Base-by-base conservation (phyloP, 2,329 filamentous ascomycete species). In the Penicillium verrucosum region DNA sequence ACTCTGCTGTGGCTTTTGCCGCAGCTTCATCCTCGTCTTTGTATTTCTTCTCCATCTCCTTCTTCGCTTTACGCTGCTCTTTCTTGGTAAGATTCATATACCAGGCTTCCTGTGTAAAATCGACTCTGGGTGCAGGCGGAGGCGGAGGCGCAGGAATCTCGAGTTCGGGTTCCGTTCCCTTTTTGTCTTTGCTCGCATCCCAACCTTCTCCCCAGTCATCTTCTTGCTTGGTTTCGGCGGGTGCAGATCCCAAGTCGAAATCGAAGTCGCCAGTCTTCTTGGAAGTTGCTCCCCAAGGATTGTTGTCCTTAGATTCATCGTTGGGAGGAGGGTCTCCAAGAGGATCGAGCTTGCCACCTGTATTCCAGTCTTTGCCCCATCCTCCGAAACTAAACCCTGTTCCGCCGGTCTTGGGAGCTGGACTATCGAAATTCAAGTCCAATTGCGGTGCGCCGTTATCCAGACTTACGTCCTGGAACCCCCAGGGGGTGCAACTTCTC, bases 401-500 rank as follows among this genome's bases (percentile, higher is more conserved):
- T 4, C 72, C 70, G 25, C 76, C 73, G n/a, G 69, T 68, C 34
- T 74, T 74, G 25, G 70, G 68, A 27, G 69, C 73, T n/a, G 76
- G 70, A 48, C 78, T 76, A 62, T 80, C 81, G 64, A 85, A 80
- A 58, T 78, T 81, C 14, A 85, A 68, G 59, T 86, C 82, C 6
- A 85, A 68, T 54, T 83, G 82, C 1, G 84, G 82, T n/a, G 76
- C 79, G 27, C 74, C 68, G 54, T 87, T 85, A 61, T 86, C 82
- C 27, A 90, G 73, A 65, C 85, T 88, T 62, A 91, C 85, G 29
- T 90, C 86, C 43, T 89, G 81, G 63, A 90, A 89, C n/a, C 80
- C 54, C 82, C 81, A 42, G 73, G 63, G 12, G 77, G 67, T 25
- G 72, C 21, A 34, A 9, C 68, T 21, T 75, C 73, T 6, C 70